Evolutionary conservation across 768 basidiomycete genomes (phyloP), one percentile per base, ranked within the genome.

Genomic region (Hygrocybe punicea): DNA sequence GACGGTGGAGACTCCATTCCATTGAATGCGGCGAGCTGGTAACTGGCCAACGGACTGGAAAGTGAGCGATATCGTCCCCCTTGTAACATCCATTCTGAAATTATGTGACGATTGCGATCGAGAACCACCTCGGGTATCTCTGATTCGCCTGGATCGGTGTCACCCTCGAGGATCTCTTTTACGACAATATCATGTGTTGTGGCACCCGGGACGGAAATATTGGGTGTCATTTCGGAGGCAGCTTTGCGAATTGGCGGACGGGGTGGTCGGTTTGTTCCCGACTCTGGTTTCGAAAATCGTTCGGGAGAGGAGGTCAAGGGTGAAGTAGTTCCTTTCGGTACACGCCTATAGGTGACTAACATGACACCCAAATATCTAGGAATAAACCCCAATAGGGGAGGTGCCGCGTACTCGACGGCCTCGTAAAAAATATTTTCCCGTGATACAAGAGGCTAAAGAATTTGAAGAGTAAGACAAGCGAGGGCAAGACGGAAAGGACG

Each of bases 291-390:
- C 39, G 47, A 8, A 10, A 19, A 2, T 23, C 29, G 25, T 6
- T 56, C 56, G 16, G 57, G 62, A 45, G 37, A 69, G 58, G 55
- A 61, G 19, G 60, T 62, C 50, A 56, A 65, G 33, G 62, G 62
- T 35, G 63, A 63, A 36, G 66, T 62, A 16, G 69, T 64, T 11
- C 70, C 65, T 64, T 79, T 85, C 13, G 81, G 74, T 39, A 93
- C 89, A 13, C 88, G 83, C 23, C 97, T 85, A 68, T 98, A 98
- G 52, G 89, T 96, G 64, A 99, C 96, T 40, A 98, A 82, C 93
- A 99, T 97, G 54, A 99, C 97, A 21, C 97, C 97, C 14, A 99
- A 80, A 71, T 99, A 99, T 44, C 95, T 87, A n/a, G 97, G 97
- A 58, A 98, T 97, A 66, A 93, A 99, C 13, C 83, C 88, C 4